These are phyloP conservation scores for Chlamydomonas sphaeroides DNA, from an alignment of 139 green algal genomes.

Conservation along the genomic window DNA sequence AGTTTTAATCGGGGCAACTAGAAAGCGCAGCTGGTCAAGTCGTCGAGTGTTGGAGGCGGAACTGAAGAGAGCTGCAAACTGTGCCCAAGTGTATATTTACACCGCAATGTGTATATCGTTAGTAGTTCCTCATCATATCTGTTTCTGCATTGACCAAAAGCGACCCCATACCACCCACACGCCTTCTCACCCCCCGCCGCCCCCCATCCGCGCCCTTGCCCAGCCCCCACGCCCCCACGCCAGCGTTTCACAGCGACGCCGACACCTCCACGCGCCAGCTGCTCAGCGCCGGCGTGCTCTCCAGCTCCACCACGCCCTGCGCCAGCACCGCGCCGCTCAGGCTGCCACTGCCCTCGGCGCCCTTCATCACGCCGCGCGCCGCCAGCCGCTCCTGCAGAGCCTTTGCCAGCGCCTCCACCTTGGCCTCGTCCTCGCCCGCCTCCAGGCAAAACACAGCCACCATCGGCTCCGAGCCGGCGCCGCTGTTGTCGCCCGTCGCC, in stretches of 20 bases:
- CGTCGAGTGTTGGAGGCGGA: no score
- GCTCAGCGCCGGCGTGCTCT: slow-evolving; percentile 22
- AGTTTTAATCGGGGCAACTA: no score
- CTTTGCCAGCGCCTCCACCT: not conserved
- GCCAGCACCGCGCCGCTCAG: slow-evolving; percentile 20
- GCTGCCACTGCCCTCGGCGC: not conserved
- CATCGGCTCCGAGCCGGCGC: not conserved
- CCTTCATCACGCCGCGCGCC: not conserved
- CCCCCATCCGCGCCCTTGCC: not conserved
- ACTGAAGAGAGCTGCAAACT: no score
- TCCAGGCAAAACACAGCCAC: slow-evolving; percentile 19
- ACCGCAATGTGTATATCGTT: no score
- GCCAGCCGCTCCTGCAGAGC: not conserved
- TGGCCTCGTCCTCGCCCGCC: not conserved
- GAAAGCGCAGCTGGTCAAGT: no score
- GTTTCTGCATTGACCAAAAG: no score
- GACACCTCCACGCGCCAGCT: slow-evolving; percentile 13
- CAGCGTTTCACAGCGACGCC: not conserved
- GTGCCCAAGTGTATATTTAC: no score
- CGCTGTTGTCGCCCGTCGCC: not conserved
- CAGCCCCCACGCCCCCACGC: not conserved
- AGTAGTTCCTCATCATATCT: no score
- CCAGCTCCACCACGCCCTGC: slow-evolving; percentile 25
- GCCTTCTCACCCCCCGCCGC: not conserved
- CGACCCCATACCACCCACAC: no score